Evolutionary conservation across 2,329 filamentous ascomycete genomes (phyloP), one percentile per base, ranked within the genome.

Genomic region (Diaporthe longicolla): DNA sequence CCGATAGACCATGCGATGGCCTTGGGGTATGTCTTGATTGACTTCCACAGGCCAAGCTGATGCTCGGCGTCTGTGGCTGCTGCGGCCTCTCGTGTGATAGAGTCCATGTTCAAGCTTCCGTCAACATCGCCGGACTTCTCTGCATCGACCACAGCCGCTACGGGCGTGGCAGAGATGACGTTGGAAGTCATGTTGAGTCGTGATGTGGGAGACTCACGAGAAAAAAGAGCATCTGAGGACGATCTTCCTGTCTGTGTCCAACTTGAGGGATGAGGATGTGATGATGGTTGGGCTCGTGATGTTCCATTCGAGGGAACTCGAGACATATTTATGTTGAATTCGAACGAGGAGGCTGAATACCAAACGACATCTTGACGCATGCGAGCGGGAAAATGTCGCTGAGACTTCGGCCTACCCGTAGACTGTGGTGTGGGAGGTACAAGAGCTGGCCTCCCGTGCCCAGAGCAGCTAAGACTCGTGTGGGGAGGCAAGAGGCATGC

Each of bases 1-100:
- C 87, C 79, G 45, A 86, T 78, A 0, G 86, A 87, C 86, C 86
- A 88, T 32, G 81, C 83, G 48, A 88, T 85, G 24, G 86, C 86
- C 55, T 87, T 85, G 48, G 84, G 85, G 57, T 87, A 87, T 0
- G 83, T 81, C 75, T 81, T 83, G 75, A 86, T 73, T 11, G 85
- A 84, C 55, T 83, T 76, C 74, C 81, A 76, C 8, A 87, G 80
- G 5, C 80, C 82, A 84, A 87, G 86, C 17, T 81, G 68, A 61
- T 83, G 84, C 76, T 87, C 85, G 4, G 81, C 79, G 6, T 76
- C 74, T 3, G 72, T 68, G 48, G 63, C 63, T 11, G 48, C 63
- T n/a, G 63, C 63, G 11, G 63, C 63, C 32, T 68, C 63, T 10
- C 32, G 48, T 40, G 63, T 68, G 48, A 68, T 68, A 3, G 63